phyloP scores from a whole-genome alignment of 495 filamentous ascomycete species.

The Cryomyces minteri region DNA sequence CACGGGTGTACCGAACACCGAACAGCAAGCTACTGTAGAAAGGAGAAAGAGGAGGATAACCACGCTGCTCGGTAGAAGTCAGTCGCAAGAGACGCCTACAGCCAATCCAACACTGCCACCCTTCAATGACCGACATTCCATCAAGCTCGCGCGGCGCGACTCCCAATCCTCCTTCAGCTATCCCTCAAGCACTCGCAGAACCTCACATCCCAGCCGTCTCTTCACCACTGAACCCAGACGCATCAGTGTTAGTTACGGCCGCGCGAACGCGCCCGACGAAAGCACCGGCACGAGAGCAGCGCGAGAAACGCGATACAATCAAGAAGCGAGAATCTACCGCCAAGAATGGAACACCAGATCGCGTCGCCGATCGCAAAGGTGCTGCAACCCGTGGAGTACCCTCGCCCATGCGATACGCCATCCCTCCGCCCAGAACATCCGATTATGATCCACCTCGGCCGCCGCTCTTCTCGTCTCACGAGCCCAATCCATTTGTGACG shows the following conservation, averaged over 20 bases:
- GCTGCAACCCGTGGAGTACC: conserved; percentile 7
- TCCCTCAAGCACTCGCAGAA: not conserved
- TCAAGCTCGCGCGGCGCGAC: not conserved
- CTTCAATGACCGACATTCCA: not conserved
- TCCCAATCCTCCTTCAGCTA: not conserved
- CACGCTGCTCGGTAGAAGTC: not conserved
- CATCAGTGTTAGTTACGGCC: not conserved
- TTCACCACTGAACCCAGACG: conserved; percentile 21
- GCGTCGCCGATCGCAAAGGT: conserved; percentile 11
- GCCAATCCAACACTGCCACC: not conserved
- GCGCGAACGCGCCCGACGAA: conserved; percentile 9
- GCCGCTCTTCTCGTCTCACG: conserved; percentile 18
- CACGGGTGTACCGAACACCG: no score
- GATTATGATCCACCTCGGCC: conserved; percentile 22
- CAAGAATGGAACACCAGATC: conserved; percentile 12
- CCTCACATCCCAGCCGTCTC: conserved; percentile 19
- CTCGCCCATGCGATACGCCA: conserved; percentile 21
- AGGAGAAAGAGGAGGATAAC: not conserved
- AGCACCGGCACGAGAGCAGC: conserved; percentile 19
- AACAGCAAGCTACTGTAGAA: no score
- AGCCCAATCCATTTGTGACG: conserved; percentile 18
- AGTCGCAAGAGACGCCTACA: not conserved
- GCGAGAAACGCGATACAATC: conserved; percentile 23
- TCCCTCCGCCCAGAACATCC: conserved; percentile 14
- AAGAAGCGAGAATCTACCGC: conserved; percentile 23